phyloP scores from a whole-genome alignment of 768 basidiomycete genomes.

The Amanita jacksonii region DNA sequence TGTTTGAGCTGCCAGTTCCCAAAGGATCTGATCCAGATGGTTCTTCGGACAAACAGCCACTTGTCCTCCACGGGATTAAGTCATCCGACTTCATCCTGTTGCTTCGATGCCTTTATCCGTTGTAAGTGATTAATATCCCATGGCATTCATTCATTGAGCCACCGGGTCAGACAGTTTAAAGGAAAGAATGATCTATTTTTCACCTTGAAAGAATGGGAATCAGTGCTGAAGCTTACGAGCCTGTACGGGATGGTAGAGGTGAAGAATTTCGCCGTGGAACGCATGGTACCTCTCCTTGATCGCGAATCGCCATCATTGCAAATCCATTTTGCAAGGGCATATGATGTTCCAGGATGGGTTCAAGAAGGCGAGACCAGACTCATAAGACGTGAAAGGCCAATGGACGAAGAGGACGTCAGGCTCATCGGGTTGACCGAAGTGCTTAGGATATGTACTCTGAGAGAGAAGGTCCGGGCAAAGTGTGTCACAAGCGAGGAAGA shows the following conservation, averaged over 20 bases:
- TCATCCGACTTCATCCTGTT: constrained; percentile 17
- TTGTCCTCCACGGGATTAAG: constrained; percentile 17
- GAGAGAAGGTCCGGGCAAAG: too few species aligned
- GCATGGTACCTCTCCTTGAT: constrained; percentile 13
- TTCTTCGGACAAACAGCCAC: constrained; percentile 16
- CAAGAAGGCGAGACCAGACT: constrained; percentile 18
- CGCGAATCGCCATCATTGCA: constrained; percentile 17
- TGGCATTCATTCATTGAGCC: background rate
- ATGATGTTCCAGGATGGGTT: constrained; percentile 25
- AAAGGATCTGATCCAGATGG: constrained; percentile 15
- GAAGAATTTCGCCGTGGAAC: constrained; percentile 19
- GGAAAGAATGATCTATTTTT: background rate
- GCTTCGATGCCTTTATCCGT: constrained; percentile 19
- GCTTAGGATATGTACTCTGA: too few species aligned
- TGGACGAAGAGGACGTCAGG: constrained; percentile 20
- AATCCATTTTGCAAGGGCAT: constrained; percentile 23
- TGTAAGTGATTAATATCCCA: constrained; percentile 16
- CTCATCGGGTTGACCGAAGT: too few species aligned
- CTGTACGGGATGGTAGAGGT: constrained; percentile 28
- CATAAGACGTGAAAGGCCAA: constrained; percentile 14
- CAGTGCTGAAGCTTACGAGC: constrained; percentile 27
- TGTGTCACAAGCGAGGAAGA: too few species aligned
- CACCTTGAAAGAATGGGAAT: constrained; percentile 23
- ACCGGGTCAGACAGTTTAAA: background rate
- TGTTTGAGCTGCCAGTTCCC: constrained; percentile 16